These are phyloP conservation scores for Coemansia sp. DNA, from an alignment of 192 early-diverging fungal genomes.

Conservation along the genomic window DNA sequence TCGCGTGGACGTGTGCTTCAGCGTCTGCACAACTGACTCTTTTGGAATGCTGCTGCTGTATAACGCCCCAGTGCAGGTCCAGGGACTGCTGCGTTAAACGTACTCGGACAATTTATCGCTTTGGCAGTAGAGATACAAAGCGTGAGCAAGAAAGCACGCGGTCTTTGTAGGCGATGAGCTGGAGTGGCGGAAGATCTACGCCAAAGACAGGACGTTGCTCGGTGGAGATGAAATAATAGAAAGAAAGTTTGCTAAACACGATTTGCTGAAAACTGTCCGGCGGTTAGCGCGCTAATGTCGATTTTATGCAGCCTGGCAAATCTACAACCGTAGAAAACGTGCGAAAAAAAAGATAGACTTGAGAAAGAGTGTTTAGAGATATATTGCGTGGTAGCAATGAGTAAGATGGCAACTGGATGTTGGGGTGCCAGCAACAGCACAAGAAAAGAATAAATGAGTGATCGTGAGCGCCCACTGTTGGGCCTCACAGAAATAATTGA, in stretches of 20 bases:
- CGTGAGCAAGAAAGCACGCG: not conserved
- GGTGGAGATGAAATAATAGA: conserved; percentile 4
- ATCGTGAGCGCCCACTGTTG: conserved; percentile 2
- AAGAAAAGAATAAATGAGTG: conserved; percentile 2
- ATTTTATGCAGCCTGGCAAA: not conserved
- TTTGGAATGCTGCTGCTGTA: not conserved
- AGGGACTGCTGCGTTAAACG: not conserved
- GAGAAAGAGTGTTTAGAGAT: not conserved
- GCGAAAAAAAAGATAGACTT: not conserved
- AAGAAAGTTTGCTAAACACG: not conserved
- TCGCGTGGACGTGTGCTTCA: not conserved
- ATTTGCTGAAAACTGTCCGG: not conserved
- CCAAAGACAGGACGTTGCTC: not conserved
- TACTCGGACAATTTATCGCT: not conserved
- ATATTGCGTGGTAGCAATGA: not conserved
- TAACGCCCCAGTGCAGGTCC: not conserved
- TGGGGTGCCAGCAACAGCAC: not conserved
- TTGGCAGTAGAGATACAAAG: not conserved
- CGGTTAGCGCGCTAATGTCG: not conserved
- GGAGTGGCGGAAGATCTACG: conserved; percentile 5
- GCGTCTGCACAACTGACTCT: not conserved
- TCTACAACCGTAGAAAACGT: not conserved
- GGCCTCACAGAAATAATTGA: not conserved
- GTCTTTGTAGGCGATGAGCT: conserved; percentile 1
- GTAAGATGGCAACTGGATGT: not conserved